Evolutionary conservation across 495 filamentous ascomycete species (phyloP).

Genomic region (Aeminium ludgeri): DNA sequence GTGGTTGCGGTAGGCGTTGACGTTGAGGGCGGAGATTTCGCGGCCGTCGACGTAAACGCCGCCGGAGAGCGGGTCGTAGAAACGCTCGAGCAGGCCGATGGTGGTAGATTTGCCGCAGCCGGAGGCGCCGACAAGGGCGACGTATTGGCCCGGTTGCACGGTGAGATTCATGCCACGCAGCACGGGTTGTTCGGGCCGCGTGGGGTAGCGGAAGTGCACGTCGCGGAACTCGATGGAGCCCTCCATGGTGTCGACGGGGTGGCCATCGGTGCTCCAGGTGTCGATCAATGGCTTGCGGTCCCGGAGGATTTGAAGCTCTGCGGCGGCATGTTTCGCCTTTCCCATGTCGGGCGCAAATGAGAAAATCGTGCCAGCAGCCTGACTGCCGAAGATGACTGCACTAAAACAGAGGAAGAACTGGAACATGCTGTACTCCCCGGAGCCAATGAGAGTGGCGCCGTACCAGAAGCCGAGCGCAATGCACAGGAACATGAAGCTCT

Average conservation of each 20-base stretch:
- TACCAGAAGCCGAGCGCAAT: constrained; percentile 92
- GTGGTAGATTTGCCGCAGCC: constrained; percentile 48
- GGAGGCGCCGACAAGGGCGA: constrained; percentile 42
- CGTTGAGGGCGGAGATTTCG: constrained; percentile 55
- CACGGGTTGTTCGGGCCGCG: constrained; percentile 44
- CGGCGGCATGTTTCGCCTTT: constrained; percentile 67
- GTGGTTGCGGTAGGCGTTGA: constrained; percentile 60
- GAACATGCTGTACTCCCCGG: constrained; percentile 51
- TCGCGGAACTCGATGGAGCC: constrained; percentile 36
- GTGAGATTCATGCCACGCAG: constrained; percentile 30
- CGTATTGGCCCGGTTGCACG: constrained; percentile 40
- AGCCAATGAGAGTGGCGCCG: constrained; percentile 62
- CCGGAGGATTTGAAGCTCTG: constrained; percentile 59
- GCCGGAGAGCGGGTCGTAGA: constrained; percentile 58
- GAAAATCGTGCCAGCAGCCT: constrained; percentile 75
- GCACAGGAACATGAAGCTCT: constrained; percentile 63
- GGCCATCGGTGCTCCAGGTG: constrained; percentile 62
- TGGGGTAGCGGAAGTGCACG: constrained; percentile 45
- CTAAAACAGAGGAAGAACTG: constrained; percentile 77
- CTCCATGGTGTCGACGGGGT: constrained; percentile 37
- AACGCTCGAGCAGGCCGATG: constrained; percentile 41
- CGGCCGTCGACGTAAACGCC: constrained; percentile 56
- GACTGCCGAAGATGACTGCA: constrained; percentile 64
- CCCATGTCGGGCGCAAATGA: constrained; percentile 77
- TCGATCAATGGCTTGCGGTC: constrained; percentile 65